A percentile compares a stretch with the other conserved stretches of the same genome.
phyloP scores from a whole-genome alignment of 2,329 filamentous ascomycete species.

The Fusarium marasasianum region DNA sequence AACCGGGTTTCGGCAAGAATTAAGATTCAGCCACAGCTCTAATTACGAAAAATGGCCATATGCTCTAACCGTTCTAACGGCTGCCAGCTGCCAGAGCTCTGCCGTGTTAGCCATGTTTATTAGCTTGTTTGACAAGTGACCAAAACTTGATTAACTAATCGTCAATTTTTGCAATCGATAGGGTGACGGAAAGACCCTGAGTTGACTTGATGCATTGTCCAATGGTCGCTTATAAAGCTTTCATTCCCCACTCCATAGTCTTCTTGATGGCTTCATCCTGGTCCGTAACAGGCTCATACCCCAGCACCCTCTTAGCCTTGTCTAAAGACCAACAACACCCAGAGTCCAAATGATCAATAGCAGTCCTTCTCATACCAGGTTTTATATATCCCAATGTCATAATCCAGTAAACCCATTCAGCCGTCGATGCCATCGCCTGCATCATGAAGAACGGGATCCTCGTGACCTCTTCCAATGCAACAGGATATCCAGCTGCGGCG shows the following conservation, averaged over 20 bases:
- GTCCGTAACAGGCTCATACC: background rate
- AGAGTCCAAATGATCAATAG: background rate
- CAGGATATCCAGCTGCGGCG: background rate
- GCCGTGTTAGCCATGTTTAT: too few species aligned
- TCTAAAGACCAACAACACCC: slow-evolving; percentile 3
- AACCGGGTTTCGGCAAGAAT: too few species aligned
- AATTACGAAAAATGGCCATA: too few species aligned
- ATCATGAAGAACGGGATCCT: background rate
- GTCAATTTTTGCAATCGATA: too few species aligned
- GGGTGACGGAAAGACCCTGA: too few species aligned
- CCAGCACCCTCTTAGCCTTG: background rate
- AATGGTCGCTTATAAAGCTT: background rate
- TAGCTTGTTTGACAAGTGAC: too few species aligned
- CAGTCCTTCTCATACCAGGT: background rate
- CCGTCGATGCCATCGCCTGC: background rate
- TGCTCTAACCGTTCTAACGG: too few species aligned
- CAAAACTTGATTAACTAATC: too few species aligned
- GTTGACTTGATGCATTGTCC: too few species aligned
- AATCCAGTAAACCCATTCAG: background rate
- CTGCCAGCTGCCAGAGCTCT: too few species aligned
- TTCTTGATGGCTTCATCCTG: background rate
- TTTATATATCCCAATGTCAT: background rate
- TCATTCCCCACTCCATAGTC: background rate
- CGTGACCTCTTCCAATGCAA: background rate
- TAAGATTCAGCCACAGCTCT: too few species aligned